phyloP scores from a whole-genome alignment of 164 flowering plant species.

The Annona cherimola region DNA sequence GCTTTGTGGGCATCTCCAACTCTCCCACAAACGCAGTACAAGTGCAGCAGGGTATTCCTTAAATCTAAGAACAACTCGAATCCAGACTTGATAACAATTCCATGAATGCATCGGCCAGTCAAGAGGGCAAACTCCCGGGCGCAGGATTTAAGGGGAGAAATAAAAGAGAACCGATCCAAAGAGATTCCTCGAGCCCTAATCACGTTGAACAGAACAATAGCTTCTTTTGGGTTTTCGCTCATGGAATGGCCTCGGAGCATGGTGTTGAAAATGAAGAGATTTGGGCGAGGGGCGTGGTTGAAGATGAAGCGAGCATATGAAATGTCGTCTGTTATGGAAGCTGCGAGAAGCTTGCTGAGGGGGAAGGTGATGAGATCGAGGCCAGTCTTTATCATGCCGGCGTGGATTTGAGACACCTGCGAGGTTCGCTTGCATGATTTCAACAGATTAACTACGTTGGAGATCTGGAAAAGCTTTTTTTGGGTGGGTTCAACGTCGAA shows the following conservation, averaged over 20 bases:
- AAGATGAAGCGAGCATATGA: slow-evolving; percentile 41
- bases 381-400: slow-evolving; percentile 37
- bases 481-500: not conserved
- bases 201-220: slow-evolving; percentile 28
- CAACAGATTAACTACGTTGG: slow-evolving; percentile 15
- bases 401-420: slow-evolving; percentile 39
- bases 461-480: slow-evolving; percentile 5
- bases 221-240: slow-evolving; percentile 25
- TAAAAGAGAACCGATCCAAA: slow-evolving; percentile 40
- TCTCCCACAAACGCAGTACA: slow-evolving; percentile 31
- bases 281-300: slow-evolving; percentile 26
- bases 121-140: slow-evolving; percentile 17
- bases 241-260: slow-evolving; percentile 41
- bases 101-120: slow-evolving; percentile 34
- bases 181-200: slow-evolving; percentile 25
- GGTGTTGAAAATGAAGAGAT: slow-evolving; percentile 50
- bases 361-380: slow-evolving; percentile 27
- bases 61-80: slow-evolving; percentile 25
- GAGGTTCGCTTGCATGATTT: slow-evolving; percentile 23
- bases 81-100: slow-evolving; percentile 30
- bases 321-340: slow-evolving; percentile 25
- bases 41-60: slow-evolving; percentile 29
- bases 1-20: slow-evolving; percentile 32
- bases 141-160: slow-evolving; percentile 40
- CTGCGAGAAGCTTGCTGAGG: slow-evolving; percentile 51